Evolutionary conservation across 2,329 filamentous ascomycete genomes (phyloP).

Genomic region (Claviceps monticola): DNA sequence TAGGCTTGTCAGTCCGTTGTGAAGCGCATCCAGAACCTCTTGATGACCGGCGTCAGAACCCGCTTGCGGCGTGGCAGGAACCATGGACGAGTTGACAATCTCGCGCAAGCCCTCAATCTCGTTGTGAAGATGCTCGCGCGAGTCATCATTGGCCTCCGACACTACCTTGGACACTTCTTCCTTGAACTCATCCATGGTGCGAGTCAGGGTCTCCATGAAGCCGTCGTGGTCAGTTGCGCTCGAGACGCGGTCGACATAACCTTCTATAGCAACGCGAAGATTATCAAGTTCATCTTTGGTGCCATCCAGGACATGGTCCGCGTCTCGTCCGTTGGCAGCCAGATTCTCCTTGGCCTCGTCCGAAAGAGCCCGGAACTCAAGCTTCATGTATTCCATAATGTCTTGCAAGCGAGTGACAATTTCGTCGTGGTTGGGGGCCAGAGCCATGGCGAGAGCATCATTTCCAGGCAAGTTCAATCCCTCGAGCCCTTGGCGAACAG

Average conservation of each 20-base stretch:
- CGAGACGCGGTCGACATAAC: slow-evolving; percentile 60
- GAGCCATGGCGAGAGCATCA: slow-evolving; percentile 28
- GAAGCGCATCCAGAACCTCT: slow-evolving; percentile 58
- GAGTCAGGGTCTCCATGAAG: slow-evolving; percentile 54
- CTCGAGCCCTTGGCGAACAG: slow-evolving; percentile 46
- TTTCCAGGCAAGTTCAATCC: slow-evolving; percentile 32
- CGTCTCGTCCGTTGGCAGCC: slow-evolving; percentile 64
- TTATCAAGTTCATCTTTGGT: slow-evolving; percentile 78
- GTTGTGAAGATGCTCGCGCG: slow-evolving; percentile 54
- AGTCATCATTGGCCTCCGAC: slow-evolving; percentile 30
- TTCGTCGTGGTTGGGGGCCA: slow-evolving; percentile 29
- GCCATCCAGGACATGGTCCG: slow-evolving; percentile 77
- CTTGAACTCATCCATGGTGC: slow-evolving; percentile 51
- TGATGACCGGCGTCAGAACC: slow-evolving; percentile 29
- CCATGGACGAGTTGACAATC: slow-evolving; percentile 55
- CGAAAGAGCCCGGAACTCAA: slow-evolving; percentile 45
- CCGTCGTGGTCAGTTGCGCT: slow-evolving; percentile 63
- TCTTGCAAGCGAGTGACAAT: slow-evolving; percentile 46
- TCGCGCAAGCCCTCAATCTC: slow-evolving; percentile 75
- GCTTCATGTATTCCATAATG: slow-evolving; percentile 45
- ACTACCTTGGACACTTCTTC: slow-evolving; percentile 54
- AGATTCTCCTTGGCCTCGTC: slow-evolving; percentile 64
- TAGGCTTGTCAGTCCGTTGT: slow-evolving; percentile 59
- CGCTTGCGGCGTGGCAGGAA: slow-evolving; percentile 40
- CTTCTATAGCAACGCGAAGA: slow-evolving; percentile 66